Base-by-base conservation (phyloP, 345 rosid species). In the Lenwebbia sp. region DNA sequence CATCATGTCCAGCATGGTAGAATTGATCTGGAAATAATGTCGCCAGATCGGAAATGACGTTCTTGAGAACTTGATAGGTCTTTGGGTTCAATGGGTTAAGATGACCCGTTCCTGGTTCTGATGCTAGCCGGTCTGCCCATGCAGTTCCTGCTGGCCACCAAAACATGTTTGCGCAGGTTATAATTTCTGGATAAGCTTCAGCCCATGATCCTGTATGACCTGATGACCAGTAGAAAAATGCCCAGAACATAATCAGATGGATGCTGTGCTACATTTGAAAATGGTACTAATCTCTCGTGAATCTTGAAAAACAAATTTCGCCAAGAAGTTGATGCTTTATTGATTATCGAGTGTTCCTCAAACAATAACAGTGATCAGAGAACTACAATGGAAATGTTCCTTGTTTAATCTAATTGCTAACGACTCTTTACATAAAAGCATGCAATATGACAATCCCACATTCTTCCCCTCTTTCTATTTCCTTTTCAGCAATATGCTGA, bases 161-260 rank as follows among this genome's bases (percentile, higher is more conserved):
- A 83, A 94, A 94, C 98, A 94, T 95, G 91, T 96, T 92, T 57
- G 94, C 95, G n/a, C 97, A 95, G 60, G 97, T 85, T 82, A 95
- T 93, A 19, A 95, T 93, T 25, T 96, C 98, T 3, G 98, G 98
- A 82, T 94, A 92, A 11, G 99, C 97, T 88, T 85, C 92, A 81
- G 95, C 98, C 98, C 98, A 95, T 37, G 98, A 96, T 85, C 97
- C 97, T 65, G 99, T 92, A 87, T 96, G 99, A 54, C 86, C 93
- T 92, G 90, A 84, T 86, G 30, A 51, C 26, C 49, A 37, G 13
- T 82, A 54, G n/a, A 82, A 57, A 78, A 17, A 40, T 58, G 49
- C 37, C 26, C 13, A 14, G 6, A 85, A n/a, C 28, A 74, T 83
- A 70, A 70, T 70, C 13, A 70, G 81, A 37, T 7, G 40, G 47